These are phyloP conservation scores for Yarrowia keelungensis DNA, from an alignment of 805 yeast genomes.

Conservation along the genomic window DNA sequence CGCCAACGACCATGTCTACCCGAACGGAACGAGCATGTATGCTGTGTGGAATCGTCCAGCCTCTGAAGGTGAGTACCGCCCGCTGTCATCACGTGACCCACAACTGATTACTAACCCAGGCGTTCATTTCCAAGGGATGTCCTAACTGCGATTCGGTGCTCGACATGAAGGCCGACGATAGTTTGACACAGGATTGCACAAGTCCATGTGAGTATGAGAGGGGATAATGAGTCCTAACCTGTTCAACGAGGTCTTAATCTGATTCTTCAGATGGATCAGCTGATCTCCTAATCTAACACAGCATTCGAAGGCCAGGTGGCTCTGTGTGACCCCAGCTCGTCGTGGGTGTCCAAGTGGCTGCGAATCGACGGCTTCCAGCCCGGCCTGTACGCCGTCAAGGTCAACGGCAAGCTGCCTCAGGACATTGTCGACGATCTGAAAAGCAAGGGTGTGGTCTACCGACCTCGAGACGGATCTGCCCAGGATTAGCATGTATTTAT, in stretches of 20 bases:
- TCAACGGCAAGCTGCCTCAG: conserved; percentile 88
- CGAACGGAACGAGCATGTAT: conserved; percentile 92
- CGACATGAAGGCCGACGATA: conserved; percentile 79
- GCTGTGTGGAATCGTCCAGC: conserved; percentile 93
- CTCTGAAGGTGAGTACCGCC: conserved; percentile 67
- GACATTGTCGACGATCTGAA: conserved; percentile 78
- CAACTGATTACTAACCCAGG: conserved; percentile 47
- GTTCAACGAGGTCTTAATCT: no score
- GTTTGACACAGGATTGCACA: conserved; percentile 86
- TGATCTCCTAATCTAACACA: neutral
- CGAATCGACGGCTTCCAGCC: conserved; percentile 87
- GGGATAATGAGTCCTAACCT: no score
- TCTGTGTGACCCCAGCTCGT: conserved; percentile 77
- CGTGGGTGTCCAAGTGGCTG: conserved; percentile 96
- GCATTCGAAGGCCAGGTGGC: conserved; percentile 94
- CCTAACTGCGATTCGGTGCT: conserved; percentile 94
- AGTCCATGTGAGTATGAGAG: conserved; percentile 62
- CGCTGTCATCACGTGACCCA: no score
- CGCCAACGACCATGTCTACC: conserved; percentile 50
- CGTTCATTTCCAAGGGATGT: conserved; percentile 85
- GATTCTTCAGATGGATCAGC: no score
- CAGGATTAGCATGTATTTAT: conserved; percentile 48
- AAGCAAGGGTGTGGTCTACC: conserved; percentile 76
- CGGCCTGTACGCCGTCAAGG: conserved; percentile 90
- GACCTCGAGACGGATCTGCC: conserved; percentile 89